Base-by-base conservation (phyloP, 768 basidiomycete species). In the Suillus cothurnatus region DNA sequence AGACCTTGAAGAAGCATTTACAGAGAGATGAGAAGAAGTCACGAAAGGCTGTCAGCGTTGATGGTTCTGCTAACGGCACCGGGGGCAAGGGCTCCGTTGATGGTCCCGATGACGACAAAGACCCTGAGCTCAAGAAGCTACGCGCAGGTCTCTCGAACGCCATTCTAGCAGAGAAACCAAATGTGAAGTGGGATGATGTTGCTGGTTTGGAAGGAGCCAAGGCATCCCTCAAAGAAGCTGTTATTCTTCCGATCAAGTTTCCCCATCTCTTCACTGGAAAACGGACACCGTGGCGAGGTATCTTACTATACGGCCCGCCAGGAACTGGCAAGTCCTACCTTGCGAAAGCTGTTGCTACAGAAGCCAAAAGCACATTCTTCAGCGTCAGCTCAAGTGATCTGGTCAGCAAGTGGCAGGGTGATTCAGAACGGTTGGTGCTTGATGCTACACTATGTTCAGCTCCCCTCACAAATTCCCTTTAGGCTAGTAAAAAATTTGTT, bases 381-480 rank as follows among this genome's bases (percentile, higher is more conserved):
- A 94, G 91, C 69, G 95, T 99, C 66, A 94, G 92, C 72, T 95
- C 93, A 28, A 90, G 90, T 75, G 97, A 99, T 73, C 82, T 99
- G 63, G 97, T 99, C 63, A 96, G 94, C 77, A 99, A 99, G 77
- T 99, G 97, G 97, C 97, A 99, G 81, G 97, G 97, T 65, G 97
- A 99, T 78, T 96, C 94, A 5, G 97, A 99, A 80, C 83, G 97
- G 95, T 93, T 67, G 74, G 88, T 77, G 52, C 57, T 53, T 14
- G 12, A 47, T 23, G 11, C 62, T 62, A 23, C 1, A n/a, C 14
- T 38, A 7, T 23, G 31, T 59, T 61, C 23, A 41, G 41, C 39
- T 43, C 28, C 6, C 38, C 58, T 59, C 19, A 50, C 45, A 55
- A 61, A 64, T 32, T 55, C 52, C 50, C 28, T 34, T 31, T 64